These are phyloP conservation scores for Wickerhamomyces queroliae DNA, from an alignment of 805 yeast genomes.

Conservation along the genomic window DNA sequence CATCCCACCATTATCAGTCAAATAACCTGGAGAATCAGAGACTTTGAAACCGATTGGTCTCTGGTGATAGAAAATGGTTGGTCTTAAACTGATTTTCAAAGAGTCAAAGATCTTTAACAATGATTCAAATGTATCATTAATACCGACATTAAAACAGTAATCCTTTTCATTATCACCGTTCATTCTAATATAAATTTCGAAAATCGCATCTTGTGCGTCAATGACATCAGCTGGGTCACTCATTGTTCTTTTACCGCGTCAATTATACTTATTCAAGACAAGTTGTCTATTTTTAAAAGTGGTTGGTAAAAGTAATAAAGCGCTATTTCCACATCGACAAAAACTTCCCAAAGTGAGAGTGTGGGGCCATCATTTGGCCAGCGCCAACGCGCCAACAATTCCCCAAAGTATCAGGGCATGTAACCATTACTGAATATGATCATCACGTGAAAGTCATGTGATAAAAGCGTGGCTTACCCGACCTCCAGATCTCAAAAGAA, in stretches of 20 bases:
- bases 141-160: slow-evolving; percentile 75
- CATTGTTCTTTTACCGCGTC: background rate
- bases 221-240: slow-evolving; percentile 13
- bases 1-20: slow-evolving; percentile 80
- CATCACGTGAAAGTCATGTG: no score
- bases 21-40: slow-evolving; percentile 65
- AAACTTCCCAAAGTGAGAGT: no score
- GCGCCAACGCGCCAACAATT: no score
- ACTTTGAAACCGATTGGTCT: slow-evolving; percentile 61
- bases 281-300: no score
- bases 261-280: no score
- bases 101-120: slow-evolving; percentile 56
- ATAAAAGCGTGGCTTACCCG: no score
- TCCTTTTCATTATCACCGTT: slow-evolving; percentile 83
- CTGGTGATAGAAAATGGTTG: slow-evolving; percentile 64
- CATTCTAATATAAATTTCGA: slow-evolving; percentile 55
- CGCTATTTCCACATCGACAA: no score
- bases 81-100: slow-evolving; percentile 74
- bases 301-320: no score
- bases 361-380: no score
- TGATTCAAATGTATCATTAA: slow-evolving; percentile 51
- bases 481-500: no score
- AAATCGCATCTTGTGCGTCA: slow-evolving; percentile 20
- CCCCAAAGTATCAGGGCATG: no score
- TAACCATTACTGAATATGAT: no score